Base-by-base conservation (phyloP, 106 monocot species). In the Allium cepa region DNA sequence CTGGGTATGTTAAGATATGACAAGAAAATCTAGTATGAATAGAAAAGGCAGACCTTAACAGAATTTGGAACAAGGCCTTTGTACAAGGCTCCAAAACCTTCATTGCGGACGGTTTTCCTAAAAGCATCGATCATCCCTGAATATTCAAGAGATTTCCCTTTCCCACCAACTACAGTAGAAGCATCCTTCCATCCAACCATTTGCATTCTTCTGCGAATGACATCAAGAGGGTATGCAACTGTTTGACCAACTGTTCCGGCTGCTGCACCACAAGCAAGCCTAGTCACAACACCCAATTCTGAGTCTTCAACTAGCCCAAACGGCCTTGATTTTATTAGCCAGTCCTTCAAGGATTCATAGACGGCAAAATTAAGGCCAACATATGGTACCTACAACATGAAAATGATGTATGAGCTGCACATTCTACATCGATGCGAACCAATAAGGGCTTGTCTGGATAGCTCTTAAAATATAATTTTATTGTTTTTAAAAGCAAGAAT, bases 121-220 rank as follows among this genome's bases (percentile, higher is more conserved):
- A 94, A 94, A 8, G 93, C 93, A 73, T 94, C 93, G 26, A 90
- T 69, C 93, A 94, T 94, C 46, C 93, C 93, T 10, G 81, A 79
- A 51, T 94, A 94, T 63, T 86, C 79, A 51, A 94, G 58, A 9
- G 78, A 57, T 46, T 67, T 75, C 10, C 81, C 86, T 36, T 89
- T 61, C 6, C 83, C 86, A 26, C 77, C 76, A 4, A 94, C 52
- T 65, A 94, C 66, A 3, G 79, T 62, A 65, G 86, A 74, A 71
- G 89, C 93, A 78, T 84, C 83, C 66, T 82, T 94, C 93, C 93
- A 94, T 5, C 93, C 93, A 17, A 77, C 81, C 93, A 94, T 94
- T 49, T 94, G 93, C 93, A 94, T 94, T 64, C 89, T 81, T 69
- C 93, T 81, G 8, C 89, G 64, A 57, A 94, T 87, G 17, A 94